These are phyloP conservation scores for Aureococcus anophagefferens DNA, from an alignment of 108 stramenopile genomes.

Conservation along the genomic window DNA sequence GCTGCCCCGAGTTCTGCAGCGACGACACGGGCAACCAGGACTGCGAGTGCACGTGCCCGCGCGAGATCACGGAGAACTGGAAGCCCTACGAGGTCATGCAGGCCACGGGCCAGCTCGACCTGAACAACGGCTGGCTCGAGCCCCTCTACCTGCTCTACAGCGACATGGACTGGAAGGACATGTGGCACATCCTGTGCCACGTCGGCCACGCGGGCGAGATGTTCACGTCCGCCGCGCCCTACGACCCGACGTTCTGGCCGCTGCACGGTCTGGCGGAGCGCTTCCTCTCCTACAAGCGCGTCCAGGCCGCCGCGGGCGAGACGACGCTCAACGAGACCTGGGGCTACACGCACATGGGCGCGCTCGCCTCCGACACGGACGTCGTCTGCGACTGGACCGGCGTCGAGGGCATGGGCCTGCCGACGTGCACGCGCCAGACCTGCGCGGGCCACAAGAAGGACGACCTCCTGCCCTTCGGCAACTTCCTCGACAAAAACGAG, in stretches of 20 bases:
- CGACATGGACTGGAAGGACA: conserved; percentile 5
- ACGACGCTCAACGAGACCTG: conserved; percentile 18
- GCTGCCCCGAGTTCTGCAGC: conserved; percentile 13
- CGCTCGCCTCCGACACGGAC: conserved; percentile 9
- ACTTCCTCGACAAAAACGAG: neutral
- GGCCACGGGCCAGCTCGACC: conserved; percentile 12
- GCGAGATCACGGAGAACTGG: conserved; percentile 12
- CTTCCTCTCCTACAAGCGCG: no score
- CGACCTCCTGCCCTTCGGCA: no score
- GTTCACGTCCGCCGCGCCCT: conserved; percentile 30
- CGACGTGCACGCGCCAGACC: conserved; percentile 8
- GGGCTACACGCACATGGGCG: conserved; percentile 2
- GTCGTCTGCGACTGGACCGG: conserved; percentile 16
- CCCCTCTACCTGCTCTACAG: conserved; percentile 3
- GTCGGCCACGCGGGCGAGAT: conserved; percentile 29
- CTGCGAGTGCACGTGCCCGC: conserved; percentile 16
- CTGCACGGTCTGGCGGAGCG: no score
- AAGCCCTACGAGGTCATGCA: conserved; percentile 10
- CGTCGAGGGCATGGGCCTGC: conserved; percentile 13
- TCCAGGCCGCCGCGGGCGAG: no score
- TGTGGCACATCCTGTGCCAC: conserved; percentile 19
- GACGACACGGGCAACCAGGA: neutral
- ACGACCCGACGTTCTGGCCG: conserved; percentile 27
- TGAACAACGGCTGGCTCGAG: neutral
- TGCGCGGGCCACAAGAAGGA: conserved; percentile 19